phyloP scores from a whole-genome alignment of 192 early-diverging fungal species.

The Thamnidium elegans region DNA sequence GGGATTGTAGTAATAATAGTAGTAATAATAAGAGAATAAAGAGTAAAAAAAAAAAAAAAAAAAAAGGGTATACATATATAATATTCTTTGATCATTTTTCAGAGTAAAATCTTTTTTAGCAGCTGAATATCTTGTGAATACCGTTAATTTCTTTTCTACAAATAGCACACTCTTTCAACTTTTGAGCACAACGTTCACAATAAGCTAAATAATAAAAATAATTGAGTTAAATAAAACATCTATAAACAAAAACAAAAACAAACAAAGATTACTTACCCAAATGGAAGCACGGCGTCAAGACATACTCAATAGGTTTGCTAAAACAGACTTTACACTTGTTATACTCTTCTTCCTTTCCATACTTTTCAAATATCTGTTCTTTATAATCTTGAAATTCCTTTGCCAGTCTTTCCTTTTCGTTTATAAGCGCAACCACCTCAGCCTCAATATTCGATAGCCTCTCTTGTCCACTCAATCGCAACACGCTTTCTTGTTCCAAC shows the following conservation, averaged over 20 bases:
- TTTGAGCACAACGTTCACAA: constrained; percentile 37
- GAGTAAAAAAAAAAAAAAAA: no score
- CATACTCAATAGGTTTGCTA: constrained; percentile 32
- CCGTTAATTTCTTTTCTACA: constrained; percentile 32
- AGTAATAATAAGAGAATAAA: no score
- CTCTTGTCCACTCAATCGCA: no score
- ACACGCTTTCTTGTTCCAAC: no score
- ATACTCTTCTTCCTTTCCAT: neutral
- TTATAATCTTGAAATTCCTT: constrained; percentile 5
- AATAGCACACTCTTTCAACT: constrained; percentile 35
- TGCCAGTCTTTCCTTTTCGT: constrained; percentile 8
- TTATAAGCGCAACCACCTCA: no score
- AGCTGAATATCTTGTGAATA: neutral
- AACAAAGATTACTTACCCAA: constrained; percentile 4
- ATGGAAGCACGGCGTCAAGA: constrained; percentile 41
- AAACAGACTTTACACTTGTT: constrained; percentile 46
- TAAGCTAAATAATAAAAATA: constrained; percentile 18
- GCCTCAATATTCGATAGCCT: no score
- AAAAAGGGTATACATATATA: no score
- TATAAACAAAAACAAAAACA: neutral
- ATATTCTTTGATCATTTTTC: no score
- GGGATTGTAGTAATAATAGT: no score
- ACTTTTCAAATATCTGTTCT: neutral
- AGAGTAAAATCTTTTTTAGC: no score
- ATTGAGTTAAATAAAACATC: neutral